These are phyloP conservation scores for Penicillium antarcticum DNA, from an alignment of 495 filamentous ascomycete species.

Conservation along the genomic window DNA sequence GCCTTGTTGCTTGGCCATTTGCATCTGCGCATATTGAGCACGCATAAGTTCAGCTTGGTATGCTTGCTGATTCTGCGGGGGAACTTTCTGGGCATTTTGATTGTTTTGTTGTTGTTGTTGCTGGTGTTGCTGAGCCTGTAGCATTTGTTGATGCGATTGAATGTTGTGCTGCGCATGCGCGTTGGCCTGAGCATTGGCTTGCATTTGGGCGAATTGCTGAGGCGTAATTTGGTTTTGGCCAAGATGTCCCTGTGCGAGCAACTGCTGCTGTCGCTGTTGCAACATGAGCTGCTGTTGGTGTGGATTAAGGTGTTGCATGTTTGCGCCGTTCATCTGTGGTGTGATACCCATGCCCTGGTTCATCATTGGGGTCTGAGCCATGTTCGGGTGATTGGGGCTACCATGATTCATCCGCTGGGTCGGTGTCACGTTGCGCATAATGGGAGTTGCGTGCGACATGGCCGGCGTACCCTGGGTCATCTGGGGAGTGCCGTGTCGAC, in stretches of 20 bases:
- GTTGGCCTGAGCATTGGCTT: slow-evolving; percentile 43
- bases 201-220: slow-evolving; percentile 44
- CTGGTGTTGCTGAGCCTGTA: slow-evolving; percentile 44
- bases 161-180: slow-evolving; percentile 55
- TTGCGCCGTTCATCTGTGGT: slow-evolving; percentile 33
- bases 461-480: slow-evolving; percentile 77
- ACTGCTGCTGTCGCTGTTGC: slow-evolving; percentile 49
- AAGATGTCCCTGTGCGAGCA: slow-evolving; percentile 46
- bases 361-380: slow-evolving; percentile 58
- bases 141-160: slow-evolving; percentile 40
- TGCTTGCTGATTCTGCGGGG: slow-evolving; percentile 41
- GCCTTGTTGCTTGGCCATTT: slow-evolving; percentile 39
- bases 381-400: slow-evolving; percentile 60
- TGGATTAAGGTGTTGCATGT: slow-evolving; percentile 29
- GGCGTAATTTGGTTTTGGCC: slow-evolving; percentile 43
- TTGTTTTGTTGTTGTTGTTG: slow-evolving; percentile 38
- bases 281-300: slow-evolving; percentile 45
- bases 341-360: slow-evolving; percentile 48
- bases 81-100: slow-evolving; percentile 35
- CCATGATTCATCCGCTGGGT: slow-evolving; percentile 70
- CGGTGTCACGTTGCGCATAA: slow-evolving; percentile 65
- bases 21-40: slow-evolving; percentile 39
- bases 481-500: slow-evolving; percentile 74
- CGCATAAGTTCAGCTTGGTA: slow-evolving; percentile 46
- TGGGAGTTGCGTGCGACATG: slow-evolving; percentile 67